Base-by-base conservation (phyloP, 164 flowering plant species). In the Echeveria elegans region DNA sequence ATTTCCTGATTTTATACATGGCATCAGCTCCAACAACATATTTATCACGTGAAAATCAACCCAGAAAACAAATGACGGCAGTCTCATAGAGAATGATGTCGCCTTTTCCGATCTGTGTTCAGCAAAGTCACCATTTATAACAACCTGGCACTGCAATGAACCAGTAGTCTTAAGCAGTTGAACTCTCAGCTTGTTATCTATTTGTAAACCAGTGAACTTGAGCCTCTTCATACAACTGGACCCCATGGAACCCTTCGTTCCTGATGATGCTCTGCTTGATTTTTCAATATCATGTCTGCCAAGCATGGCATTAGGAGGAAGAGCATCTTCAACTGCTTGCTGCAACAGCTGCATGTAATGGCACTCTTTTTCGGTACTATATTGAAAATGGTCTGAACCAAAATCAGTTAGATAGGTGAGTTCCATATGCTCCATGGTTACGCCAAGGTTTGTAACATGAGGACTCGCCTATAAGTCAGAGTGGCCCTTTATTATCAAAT, bases 1-100 rank as follows among this genome's bases (percentile, higher is more conserved):
- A 66, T 64, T 70, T 40, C 63, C 68, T 4, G 30, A 30, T 21
- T 62, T 64, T 52, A 84, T 63, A 70, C 78, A 78, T 69, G 73
- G 79, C 28, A 71, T 65, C 58, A 90, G 75, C 76, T 84, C 79
- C 59, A 75, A 47, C 2, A 86, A 37, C 74, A 62, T 67, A 36
- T 76, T 78, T 15, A 88, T 68, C 60, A 82, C 68, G 67, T 77
- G 64, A 70, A 84, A 77, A 73, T 85, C 78, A 52, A 87, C 78
- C 99, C 98, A 95, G 41, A 86, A 73, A 68, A 86, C 70, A 71
- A 88, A 75, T 28, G 84, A 84, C 21, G 99, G 90, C 63, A 95
- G 74, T 70, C 82, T 71, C 71, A 90, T 56, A 32, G 86, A 79
- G 74, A 92, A 86, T 48, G 80, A 81, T 38, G 73, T 67, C 43